Conservation (phyloP, 2,329 filamentous ascomycete species). For the Ophiostoma perfectum region DNA sequence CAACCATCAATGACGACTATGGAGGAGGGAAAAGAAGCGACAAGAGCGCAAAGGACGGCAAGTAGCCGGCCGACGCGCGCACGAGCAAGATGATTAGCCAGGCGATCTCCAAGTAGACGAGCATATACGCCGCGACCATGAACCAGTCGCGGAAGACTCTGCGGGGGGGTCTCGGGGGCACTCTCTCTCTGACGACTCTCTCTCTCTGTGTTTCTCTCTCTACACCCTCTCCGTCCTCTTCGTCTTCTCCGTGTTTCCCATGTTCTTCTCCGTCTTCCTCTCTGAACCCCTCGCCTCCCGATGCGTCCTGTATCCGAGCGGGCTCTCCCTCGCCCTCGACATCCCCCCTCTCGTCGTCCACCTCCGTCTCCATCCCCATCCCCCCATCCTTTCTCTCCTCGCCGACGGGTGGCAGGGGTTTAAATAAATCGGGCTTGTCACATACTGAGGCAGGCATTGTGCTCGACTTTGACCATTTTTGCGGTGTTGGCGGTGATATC, state of each 20-base stretch:
- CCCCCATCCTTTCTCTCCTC: slow-evolving; percentile 44
- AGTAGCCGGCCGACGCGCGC: slow-evolving; percentile 32
- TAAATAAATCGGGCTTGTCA: slow-evolving; percentile 29
- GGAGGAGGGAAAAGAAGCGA: slow-evolving; percentile 9
- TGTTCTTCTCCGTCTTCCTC: background rate
- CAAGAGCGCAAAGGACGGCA: slow-evolving; percentile 8
- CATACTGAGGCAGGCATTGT: slow-evolving; percentile 60
- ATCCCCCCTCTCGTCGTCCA: background rate
- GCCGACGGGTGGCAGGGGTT: slow-evolving; percentile 18
- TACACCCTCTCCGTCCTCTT: background rate
- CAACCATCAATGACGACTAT: slow-evolving; percentile 98
- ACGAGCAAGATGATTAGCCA: slow-evolving; percentile 56
- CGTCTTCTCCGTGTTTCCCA: background rate
- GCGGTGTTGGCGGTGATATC: background rate
- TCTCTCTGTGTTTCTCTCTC: slow-evolving; percentile 11
- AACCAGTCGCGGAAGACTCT: too few species aligned
- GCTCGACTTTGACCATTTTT: slow-evolving; percentile 51
- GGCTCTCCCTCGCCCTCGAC: background rate
- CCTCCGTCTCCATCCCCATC: slow-evolving; percentile 30
- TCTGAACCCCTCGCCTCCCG: too few species aligned
- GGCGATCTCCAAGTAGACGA: slow-evolving; percentile 52
- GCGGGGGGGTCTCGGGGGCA: slow-evolving; percentile 3
- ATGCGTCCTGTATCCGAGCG: too few species aligned
- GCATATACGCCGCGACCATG: slow-evolving; percentile 41
- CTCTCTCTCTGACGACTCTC: background rate